phyloP scores from a whole-genome alignment of 306 rosid genomes.

The Crotalaria pallida region DNA sequence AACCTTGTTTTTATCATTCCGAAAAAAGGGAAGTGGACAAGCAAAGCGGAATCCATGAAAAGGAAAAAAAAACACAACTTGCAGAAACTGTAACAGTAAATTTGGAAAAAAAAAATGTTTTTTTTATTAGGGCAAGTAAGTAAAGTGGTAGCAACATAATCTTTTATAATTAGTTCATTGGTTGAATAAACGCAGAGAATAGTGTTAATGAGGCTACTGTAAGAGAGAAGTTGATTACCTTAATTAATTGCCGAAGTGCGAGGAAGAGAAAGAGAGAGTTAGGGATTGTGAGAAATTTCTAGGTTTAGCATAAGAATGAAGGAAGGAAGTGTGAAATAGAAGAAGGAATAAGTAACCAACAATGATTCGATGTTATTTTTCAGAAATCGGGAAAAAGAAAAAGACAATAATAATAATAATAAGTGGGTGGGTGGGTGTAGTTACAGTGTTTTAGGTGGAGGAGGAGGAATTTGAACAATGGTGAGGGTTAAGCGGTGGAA shows the following conservation, averaged over 20 bases:
- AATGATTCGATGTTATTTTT: background rate
- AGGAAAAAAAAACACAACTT: too few relatives aligned
- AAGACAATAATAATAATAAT: background rate
- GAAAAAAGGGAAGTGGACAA: background rate
- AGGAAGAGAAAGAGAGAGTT: background rate
- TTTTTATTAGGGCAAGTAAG: too few relatives aligned
- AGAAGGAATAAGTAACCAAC: background rate
- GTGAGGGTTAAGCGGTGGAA: background rate
- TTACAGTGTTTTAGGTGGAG: background rate
- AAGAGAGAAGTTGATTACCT: background rate
- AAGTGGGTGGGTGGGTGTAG: background rate
- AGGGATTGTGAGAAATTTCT: constrained; percentile 4
- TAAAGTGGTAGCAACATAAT: too few relatives aligned
- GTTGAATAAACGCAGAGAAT: background rate
- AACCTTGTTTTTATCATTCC: background rate
- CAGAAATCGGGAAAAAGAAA: background rate
- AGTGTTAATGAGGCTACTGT: background rate
- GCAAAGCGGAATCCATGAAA: background rate
- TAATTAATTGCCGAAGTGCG: background rate
- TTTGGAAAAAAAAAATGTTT: too few relatives aligned
- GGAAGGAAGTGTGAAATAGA: too few relatives aligned
- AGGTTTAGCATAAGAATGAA: background rate
- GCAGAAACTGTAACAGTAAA: background rate
- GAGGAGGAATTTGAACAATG: background rate
- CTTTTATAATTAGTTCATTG: too few relatives aligned